Percentiles rank a stretch among this genome's conserved stretches.
Evolutionary conservation across 1,284 basidiomycete genomes (phyloP).

Genomic region (Mycosarcoma mackinlayi): DNA sequence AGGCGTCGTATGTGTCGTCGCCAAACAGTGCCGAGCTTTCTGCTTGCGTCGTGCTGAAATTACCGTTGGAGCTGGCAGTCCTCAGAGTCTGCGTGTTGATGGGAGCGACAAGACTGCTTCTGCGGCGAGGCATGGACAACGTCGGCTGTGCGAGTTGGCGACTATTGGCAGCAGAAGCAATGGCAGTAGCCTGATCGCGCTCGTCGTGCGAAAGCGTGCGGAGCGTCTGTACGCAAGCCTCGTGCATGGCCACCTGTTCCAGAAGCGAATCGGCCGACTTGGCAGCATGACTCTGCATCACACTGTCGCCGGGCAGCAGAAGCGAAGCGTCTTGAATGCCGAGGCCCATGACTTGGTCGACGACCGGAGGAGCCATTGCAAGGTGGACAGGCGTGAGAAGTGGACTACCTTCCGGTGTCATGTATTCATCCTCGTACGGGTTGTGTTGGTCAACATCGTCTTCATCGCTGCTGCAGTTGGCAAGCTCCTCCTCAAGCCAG

Average conservation of each 20-base stretch:
- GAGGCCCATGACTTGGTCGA: slow-evolving; percentile 35
- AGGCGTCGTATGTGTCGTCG: slow-evolving; percentile 28
- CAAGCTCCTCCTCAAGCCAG: slow-evolving; percentile 48
- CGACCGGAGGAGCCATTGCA: slow-evolving; percentile 6
- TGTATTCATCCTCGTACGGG: slow-evolving; percentile 28
- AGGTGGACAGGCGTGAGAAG: slow-evolving; percentile 17
- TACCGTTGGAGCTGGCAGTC: slow-evolving; percentile 11
- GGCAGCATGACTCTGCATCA: not conserved
- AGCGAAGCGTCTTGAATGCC: slow-evolving; percentile 26
- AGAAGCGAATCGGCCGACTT: slow-evolving; percentile 37
- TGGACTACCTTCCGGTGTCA: slow-evolving; percentile 36
- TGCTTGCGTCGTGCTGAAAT: slow-evolving; percentile 21
- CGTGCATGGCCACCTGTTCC: slow-evolving; percentile 45
- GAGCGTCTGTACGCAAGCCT: slow-evolving; percentile 30
- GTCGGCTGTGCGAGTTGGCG: slow-evolving; percentile 2
- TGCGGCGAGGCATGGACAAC: slow-evolving; percentile 19
- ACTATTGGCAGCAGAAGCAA: slow-evolving; percentile 11
- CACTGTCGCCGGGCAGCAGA: slow-evolving; percentile 6
- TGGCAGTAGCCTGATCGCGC: slow-evolving; percentile 19
- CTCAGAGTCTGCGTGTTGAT: slow-evolving; percentile 1
- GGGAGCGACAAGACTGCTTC: slow-evolving; percentile 18
- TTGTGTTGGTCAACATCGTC: slow-evolving; percentile 16
- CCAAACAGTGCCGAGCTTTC: slow-evolving; percentile 25
- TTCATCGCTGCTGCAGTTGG: slow-evolving; percentile 31
- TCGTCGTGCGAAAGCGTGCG: slow-evolving; percentile 18